Evolutionary conservation across 768 basidiomycete genomes (phyloP), one percentile per base, ranked within the genome.

Genomic region (Tricholoma sp.): DNA sequence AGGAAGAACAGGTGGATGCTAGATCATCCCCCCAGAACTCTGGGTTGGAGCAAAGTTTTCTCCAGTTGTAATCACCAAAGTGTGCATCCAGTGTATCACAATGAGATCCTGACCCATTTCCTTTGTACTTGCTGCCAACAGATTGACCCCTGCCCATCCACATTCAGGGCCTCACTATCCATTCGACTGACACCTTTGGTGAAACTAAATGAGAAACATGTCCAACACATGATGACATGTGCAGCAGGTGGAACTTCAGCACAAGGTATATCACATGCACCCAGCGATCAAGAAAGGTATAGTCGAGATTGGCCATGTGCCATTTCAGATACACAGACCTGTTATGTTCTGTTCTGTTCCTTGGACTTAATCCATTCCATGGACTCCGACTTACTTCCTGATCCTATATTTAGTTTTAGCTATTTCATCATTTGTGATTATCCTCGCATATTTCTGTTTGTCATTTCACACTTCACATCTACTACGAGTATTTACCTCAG

Each of bases 51-150:
- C n/a, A n/a, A n/a, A n/a, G n/a, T n/a, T 32, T 32, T 8, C 55
- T 24, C 66, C 66, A 72, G 35, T 72, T 70, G 27, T 61, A 61
- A 24, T 68, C 65, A 14, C 66, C 63, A 31, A 67, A 63, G 32
- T 70, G 62, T 45, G 64, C 63, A 39, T 75, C 66, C 0, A 72
- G 34, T 0, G 62, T 67, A 37, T 72, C 72, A 0, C 55, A 60
- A 5, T 68, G 59, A 7, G 63, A 54, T 9, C 70, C 71, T 0
- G 67, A 0, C 68, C 67, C 75, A 77, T 77, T 55, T 74, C 69
- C 46, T 59, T 59, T 0, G 70, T 73, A 22, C 68, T 70, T 0
- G 27, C 41, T 0, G 70, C 67, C 5, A 69, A 27, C 0, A 55
- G 54, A 56, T 76, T 75, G 5, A 65, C 56, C 6, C 56, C 54